Conservation (phyloP, 2,329 filamentous ascomycete genomes). For the Fusarium sp. region DNA sequence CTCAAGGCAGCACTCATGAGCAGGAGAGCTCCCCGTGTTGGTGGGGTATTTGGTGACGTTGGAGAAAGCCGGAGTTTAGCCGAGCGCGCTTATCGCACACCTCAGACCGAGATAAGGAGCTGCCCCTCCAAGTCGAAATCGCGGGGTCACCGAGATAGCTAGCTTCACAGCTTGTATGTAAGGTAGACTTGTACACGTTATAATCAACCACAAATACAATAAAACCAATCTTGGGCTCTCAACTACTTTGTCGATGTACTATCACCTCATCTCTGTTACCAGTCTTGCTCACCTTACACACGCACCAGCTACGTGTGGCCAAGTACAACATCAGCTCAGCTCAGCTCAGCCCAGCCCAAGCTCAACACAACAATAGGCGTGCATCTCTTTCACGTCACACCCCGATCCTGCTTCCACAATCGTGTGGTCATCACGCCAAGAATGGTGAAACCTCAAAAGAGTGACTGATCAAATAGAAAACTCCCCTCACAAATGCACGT, state of each 20-base stretch:
- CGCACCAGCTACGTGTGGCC: conserved; percentile 2
- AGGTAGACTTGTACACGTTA: not conserved
- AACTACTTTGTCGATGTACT: not conserved
- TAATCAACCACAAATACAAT: no score
- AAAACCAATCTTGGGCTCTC: not conserved
- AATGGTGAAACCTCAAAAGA: conserved; percentile 11
- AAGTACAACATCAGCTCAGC: conserved; percentile 3
- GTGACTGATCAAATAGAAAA: conserved; percentile 7
- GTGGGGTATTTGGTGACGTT: conserved; percentile 38
- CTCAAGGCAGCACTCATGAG: conserved; percentile 24
- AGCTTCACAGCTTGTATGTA: conserved; percentile 5
- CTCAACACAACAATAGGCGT: not conserved
- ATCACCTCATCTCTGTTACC: not conserved
- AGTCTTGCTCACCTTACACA: not conserved
- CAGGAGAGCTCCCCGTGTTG: conserved; percentile 27
- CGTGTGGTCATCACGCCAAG: conserved; percentile 18
- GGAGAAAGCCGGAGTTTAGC: conserved; percentile 28
- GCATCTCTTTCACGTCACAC: conserved; percentile 11
- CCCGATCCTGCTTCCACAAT: conserved; percentile 12
- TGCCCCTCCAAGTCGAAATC: conserved; percentile 30
- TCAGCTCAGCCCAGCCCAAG: not conserved
- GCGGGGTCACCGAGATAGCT: conserved; percentile 29
- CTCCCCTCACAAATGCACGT: not conserved
- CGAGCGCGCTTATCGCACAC: conserved; percentile 21
- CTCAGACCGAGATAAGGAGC: conserved; percentile 19